Conservation (phyloP, 345 rosid genomes). For the Salix suchowensis region DNA sequence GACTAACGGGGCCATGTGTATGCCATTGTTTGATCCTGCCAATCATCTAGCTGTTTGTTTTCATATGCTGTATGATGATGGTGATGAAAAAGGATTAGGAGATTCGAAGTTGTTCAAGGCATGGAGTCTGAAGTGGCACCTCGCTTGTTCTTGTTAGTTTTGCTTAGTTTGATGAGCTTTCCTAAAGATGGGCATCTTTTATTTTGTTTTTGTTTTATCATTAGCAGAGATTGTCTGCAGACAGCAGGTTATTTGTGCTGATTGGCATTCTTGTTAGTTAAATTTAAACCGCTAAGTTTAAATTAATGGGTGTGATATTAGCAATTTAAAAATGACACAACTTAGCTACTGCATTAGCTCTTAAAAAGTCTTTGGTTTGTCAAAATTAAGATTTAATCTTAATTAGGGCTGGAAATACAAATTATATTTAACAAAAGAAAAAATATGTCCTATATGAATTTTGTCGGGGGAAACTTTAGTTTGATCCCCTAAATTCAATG, state of each 20-base stretch:
- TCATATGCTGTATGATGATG: not conserved
- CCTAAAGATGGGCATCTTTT: not conserved
- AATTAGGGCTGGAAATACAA: too few species aligned
- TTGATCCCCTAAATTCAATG: too few species aligned
- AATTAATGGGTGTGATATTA: not conserved
- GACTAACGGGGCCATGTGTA: not conserved
- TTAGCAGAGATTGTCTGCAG: not conserved
- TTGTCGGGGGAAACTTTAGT: too few species aligned
- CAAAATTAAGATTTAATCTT: too few species aligned
- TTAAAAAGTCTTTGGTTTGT: too few species aligned
- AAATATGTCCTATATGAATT: too few species aligned
- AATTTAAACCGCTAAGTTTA: not conserved
- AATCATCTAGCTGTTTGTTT: not conserved
- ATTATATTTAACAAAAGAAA: too few species aligned
- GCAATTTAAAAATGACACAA: not conserved
- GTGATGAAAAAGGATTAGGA: not conserved
- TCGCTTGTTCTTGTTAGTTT: not conserved
- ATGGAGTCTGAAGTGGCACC: not conserved
- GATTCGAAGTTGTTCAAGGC: not conserved
- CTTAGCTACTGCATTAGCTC: too few species aligned
- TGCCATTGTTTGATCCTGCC: not conserved
- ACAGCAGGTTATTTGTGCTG: not conserved
- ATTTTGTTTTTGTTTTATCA: too few species aligned
- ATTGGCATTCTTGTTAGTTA: not conserved
- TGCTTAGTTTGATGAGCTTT: not conserved